Percentiles rank a stretch among this genome's conserved stretches.
Evolutionary conservation across 306 rosid species (phyloP).

Genomic region (Acacia confusa): DNA sequence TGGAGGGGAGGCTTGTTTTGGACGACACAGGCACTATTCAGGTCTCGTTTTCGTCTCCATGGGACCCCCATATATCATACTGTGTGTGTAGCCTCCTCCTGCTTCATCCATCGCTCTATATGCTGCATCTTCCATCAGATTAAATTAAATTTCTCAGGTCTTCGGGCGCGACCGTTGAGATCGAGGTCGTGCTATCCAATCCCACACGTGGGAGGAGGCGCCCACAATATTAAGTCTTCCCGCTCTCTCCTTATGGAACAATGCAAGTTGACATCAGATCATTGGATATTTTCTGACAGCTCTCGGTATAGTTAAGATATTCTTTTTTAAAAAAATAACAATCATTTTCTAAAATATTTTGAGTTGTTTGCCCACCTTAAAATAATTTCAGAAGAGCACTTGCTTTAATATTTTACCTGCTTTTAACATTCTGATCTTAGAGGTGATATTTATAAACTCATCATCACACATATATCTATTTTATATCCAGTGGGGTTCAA

Average conservation of each 20-base stretch:
- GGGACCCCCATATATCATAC: not conserved
- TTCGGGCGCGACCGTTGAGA: not conserved
- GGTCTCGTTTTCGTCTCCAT: conserved; percentile 14
- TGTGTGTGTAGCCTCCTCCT: not conserved
- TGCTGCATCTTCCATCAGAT: not conserved
- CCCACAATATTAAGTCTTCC: not conserved
- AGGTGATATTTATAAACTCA: not conserved
- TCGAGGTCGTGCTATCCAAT: not conserved
- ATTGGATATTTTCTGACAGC: not conserved
- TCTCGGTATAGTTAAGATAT: too few species aligned
- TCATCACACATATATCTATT: too few species aligned
- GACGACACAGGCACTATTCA: not conserved
- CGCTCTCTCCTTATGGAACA: not conserved
- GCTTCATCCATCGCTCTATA: not conserved
- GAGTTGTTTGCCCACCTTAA: not conserved
- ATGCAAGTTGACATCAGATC: not conserved
- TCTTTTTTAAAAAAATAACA: too few species aligned
- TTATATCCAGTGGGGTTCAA: not conserved
- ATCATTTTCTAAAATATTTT: too few species aligned
- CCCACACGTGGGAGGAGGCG: not conserved
- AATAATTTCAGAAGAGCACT: not conserved
- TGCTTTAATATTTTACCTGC: too few species aligned
- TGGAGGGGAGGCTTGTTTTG: conserved; percentile 3
- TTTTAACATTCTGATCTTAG: not conserved
- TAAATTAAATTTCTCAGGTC: not conserved